These are phyloP conservation scores for Aspergillus leporis DNA, from an alignment of 495 filamentous ascomycete species.

Conservation along the genomic window DNA sequence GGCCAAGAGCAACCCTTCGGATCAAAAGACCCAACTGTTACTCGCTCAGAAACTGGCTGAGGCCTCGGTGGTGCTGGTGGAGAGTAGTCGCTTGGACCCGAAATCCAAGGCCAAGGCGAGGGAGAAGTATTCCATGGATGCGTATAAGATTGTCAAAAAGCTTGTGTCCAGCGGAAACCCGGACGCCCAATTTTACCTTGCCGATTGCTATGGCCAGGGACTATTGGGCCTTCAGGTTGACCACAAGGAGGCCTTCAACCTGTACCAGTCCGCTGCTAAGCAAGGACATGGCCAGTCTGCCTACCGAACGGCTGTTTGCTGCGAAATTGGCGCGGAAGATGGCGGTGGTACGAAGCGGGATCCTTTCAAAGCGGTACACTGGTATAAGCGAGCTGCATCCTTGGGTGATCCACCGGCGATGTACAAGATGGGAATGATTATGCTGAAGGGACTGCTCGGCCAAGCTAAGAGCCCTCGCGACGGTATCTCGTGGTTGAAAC, in stretches of 20 bases:
- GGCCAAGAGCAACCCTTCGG: conserved; percentile 68
- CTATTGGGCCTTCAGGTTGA: conserved; percentile 69
- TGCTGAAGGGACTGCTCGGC: conserved; percentile 89
- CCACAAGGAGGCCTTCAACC: conserved; percentile 82
- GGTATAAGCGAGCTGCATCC: conserved; percentile 91
- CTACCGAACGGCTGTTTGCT: conserved; percentile 95
- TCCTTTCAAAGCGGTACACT: conserved; percentile 90
- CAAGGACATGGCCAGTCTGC: conserved; percentile 80
- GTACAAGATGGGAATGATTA: conserved; percentile 98
- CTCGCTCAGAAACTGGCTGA: conserved; percentile 87
- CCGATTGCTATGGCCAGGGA: conserved; percentile 85
- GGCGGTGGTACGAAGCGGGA: conserved; percentile 90
- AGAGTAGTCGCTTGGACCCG: conserved; percentile 68
- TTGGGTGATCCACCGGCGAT: conserved; percentile 90
- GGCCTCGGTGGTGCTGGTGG: conserved; percentile 74
- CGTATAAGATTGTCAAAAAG: conserved; percentile 88
- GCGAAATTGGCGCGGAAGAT: conserved; percentile 92
- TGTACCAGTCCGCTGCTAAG: conserved; percentile 95
- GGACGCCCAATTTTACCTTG: conserved; percentile 92
- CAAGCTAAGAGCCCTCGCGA: conserved; percentile 82
- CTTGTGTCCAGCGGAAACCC: conserved; percentile 64
- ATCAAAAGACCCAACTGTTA: conserved; percentile 66
- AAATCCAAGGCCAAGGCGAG: conserved; percentile 73
- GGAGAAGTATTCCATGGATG: conserved; percentile 82
- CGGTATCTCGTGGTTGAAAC: conserved; percentile 87